phyloP scores from a whole-genome alignment of 2,329 filamentous ascomycete species.

The Thermothelomyces thermophilus region DNA sequence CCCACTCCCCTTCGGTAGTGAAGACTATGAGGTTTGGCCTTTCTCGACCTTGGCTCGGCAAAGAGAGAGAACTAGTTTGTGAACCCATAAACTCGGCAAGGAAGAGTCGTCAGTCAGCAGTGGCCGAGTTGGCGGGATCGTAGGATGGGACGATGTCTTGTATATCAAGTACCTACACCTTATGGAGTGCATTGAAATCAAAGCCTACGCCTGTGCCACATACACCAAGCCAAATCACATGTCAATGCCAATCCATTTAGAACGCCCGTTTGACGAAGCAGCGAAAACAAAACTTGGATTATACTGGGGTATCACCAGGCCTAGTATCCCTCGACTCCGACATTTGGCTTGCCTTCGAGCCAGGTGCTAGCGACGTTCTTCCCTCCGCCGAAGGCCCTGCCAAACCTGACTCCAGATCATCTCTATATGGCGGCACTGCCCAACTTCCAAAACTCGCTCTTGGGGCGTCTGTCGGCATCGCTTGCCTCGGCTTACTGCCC shows the following conservation, averaged over 20 bases:
- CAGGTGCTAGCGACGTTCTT: not conserved
- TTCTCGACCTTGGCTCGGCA: too few relatives aligned
- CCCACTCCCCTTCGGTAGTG: too few relatives aligned
- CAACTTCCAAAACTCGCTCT: conserved; percentile 1
- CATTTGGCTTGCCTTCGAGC: not conserved
- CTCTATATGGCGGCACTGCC: conserved; percentile 5
- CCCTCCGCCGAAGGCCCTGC: not conserved
- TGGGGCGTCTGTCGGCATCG: not conserved
- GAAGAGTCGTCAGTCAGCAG: too few relatives aligned
- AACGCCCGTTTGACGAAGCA: not conserved
- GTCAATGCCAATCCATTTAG: conserved; percentile 5
- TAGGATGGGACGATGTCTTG: too few relatives aligned
- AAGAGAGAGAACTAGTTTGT: too few relatives aligned
- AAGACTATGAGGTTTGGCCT: too few relatives aligned
- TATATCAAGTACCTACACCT: not conserved
- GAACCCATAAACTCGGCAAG: too few relatives aligned
- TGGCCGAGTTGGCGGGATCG: too few relatives aligned
- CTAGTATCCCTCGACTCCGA: not conserved
- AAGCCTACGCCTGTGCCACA: not conserved
- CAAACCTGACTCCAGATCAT: not conserved
- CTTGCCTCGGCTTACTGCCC: conserved; percentile 22
- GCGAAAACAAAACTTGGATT: not conserved
- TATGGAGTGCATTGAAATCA: not conserved
- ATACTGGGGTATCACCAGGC: conserved; percentile 12
- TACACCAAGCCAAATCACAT: not conserved